Evolutionary conservation across 192 early-diverging fungal species (phyloP), one percentile per base, ranked within the genome.

Genomic region (Coemansia sp.): DNA sequence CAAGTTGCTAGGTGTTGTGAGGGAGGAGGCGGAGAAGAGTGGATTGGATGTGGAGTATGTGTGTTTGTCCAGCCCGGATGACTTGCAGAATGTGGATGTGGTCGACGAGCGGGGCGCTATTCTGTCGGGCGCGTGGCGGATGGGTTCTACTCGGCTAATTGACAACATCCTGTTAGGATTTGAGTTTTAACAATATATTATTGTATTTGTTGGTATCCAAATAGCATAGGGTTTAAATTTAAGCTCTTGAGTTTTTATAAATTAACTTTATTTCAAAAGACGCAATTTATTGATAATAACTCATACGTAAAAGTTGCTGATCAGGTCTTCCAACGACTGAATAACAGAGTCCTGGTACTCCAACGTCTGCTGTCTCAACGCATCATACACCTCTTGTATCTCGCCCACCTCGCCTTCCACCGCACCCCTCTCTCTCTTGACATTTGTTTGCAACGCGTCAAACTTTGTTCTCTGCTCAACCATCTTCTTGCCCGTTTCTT

Each of bases 111-210:
- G 75, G 32, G 88, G 88, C 27, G 89, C 89, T 39, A 91, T 98
- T 57, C 73, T 97, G 14, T 92, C 88, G 8, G 88, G 91, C 19
- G 96, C 94, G 5, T 84, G 96, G 45, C 87, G 84, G 60, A 85
- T 96, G 52, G 96, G 94, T 17, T 87, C 82, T 25, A 94, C 96
- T 9, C 83, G 96, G 27, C 83, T 98, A 25, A 96, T 98, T 59
- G 96, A 98, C 76, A 98, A 98, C 77, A 67, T 94, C 8, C 70
- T 96, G 6, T 66, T 98, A 17, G 91, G 90, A 1, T 80, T 80
- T 23, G 66, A 70, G 23, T 79, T 79, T 27, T 79, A 53, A 14
- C 27, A 27, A 21, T 21, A 21, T 21, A 21, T 21, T 5, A 27
- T 5, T 27, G 27, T 27, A 27, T 5, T 27, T 27, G 27, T 27